Conservation (phyloP, 2,329 filamentous ascomycete species). For the Talaromyces sp. region DNA sequence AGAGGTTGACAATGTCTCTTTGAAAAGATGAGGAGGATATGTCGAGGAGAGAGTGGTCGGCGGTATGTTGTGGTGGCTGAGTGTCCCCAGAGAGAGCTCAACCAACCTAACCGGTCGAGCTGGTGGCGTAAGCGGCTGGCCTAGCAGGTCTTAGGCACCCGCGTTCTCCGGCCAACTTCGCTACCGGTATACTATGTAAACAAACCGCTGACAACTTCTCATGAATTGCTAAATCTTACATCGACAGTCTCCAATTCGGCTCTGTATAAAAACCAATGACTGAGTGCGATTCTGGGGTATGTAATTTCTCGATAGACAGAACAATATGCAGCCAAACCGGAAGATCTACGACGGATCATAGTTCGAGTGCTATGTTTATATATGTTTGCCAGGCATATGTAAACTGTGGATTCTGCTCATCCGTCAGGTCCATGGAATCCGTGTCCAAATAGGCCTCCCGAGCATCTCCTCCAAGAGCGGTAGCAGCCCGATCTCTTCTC, state of each 20-base stretch:
- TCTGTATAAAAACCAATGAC: neutral
- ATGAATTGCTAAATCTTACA: neutral
- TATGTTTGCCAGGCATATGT: neutral
- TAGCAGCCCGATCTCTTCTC: slow-evolving; percentile 43
- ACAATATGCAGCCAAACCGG: too few relatives aligned
- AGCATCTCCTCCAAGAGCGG: neutral
- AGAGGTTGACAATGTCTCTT: neutral
- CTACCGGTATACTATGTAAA: neutral
- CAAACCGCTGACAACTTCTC: neutral
- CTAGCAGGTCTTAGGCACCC: slow-evolving; percentile 6
- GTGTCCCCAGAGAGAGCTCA: neutral
- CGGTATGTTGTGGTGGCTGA: slow-evolving; percentile 6
- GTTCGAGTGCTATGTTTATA: too few relatives aligned
- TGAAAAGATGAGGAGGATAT: neutral
- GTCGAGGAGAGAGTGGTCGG: neutral
- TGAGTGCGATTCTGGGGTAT: neutral
- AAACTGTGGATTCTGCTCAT: neutral
- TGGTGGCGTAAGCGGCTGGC: slow-evolving; percentile 8
- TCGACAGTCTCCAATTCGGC: neutral
- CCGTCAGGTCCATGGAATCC: neutral
- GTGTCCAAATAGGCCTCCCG: neutral
- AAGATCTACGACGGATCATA: too few relatives aligned
- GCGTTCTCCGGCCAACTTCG: neutral
- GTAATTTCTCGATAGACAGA: too few relatives aligned
- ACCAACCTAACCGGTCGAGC: neutral